These are phyloP conservation scores for Venturia pyrina DNA, from an alignment of 2,329 filamentous ascomycete genomes.

Conservation along the genomic window DNA sequence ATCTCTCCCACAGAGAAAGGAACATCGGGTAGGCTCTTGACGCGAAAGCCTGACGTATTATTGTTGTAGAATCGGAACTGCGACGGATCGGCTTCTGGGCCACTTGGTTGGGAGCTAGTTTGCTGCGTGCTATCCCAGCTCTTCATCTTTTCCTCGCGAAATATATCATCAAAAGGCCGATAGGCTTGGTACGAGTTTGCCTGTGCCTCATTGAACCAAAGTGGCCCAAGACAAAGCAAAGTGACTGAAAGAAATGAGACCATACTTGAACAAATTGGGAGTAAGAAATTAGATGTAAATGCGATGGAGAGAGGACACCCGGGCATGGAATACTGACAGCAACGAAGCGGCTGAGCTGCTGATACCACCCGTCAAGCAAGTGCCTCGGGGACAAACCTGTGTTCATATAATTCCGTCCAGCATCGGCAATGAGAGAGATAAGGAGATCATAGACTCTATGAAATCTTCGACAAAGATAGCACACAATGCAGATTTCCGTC, in stretches of 20 bases:
- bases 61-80: conserved; percentile 4
- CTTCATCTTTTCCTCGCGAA: background rate
- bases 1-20: conserved; percentile 13
- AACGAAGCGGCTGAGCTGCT: background rate
- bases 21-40: conserved; percentile 10
- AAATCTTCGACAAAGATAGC: background rate
- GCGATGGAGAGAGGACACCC: background rate
- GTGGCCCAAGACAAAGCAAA: background rate
- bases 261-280: too few relatives aligned
- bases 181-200: background rate
- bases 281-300: background rate
- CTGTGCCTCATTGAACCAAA: background rate
- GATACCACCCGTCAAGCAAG: background rate
- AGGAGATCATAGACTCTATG: background rate
- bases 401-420: background rate
- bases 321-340: background rate
- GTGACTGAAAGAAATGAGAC: background rate
- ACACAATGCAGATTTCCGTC: background rate
- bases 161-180: background rate
- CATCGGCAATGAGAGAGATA: background rate
- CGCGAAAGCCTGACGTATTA: conserved; percentile 1
- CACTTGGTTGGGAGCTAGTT: background rate
- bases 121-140: background rate
- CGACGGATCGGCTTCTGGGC: background rate
- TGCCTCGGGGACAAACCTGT: background rate